These are phyloP conservation scores for Monsonia emarginata DNA, from an alignment of 441 rosid species.

Conservation along the genomic window DNA sequence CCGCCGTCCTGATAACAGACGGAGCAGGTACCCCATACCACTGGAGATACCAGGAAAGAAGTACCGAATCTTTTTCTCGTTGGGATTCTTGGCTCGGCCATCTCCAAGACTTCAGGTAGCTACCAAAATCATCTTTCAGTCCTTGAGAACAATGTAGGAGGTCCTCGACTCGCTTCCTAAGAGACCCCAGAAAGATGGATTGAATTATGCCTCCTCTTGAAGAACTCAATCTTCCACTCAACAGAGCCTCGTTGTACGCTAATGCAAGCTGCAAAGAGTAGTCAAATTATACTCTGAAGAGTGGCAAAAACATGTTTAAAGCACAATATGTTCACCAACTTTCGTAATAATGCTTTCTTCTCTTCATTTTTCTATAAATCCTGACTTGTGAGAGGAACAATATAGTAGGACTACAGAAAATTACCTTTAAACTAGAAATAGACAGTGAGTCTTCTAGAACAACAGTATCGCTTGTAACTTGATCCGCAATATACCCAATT, in stretches of 20 bases:
- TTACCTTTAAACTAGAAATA: constrained; percentile 79
- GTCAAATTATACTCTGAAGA: neutral
- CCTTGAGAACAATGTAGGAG: constrained; percentile 34
- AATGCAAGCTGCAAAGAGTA: constrained; percentile 54
- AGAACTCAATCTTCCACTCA: constrained; percentile 51
- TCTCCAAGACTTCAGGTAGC: constrained; percentile 43
- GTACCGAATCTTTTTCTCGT: constrained; percentile 27
- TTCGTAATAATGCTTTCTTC: too few relatives aligned
- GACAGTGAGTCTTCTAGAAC: constrained; percentile 44
- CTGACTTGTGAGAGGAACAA: neutral
- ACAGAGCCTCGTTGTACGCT: constrained; percentile 61
- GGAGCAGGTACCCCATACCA: constrained; percentile 70
- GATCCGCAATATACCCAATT: constrained; percentile 58
- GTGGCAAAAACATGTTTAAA: neutral
- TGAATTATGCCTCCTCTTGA: constrained; percentile 64
- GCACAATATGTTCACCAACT: neutral
- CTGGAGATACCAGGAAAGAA: constrained; percentile 78
- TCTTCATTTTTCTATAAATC: neutral
- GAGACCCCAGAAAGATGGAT: constrained; percentile 55
- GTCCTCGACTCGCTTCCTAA: constrained; percentile 62
- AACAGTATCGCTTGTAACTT: constrained; percentile 34
- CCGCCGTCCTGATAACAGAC: constrained; percentile 34
- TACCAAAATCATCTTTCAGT: constrained; percentile 30
- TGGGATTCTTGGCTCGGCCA: constrained; percentile 46
- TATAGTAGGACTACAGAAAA: constrained; percentile 1